phyloP scores from a whole-genome alignment of 108 stramenopile genomes.

The Cyclostephanos invisitatus region DNA sequence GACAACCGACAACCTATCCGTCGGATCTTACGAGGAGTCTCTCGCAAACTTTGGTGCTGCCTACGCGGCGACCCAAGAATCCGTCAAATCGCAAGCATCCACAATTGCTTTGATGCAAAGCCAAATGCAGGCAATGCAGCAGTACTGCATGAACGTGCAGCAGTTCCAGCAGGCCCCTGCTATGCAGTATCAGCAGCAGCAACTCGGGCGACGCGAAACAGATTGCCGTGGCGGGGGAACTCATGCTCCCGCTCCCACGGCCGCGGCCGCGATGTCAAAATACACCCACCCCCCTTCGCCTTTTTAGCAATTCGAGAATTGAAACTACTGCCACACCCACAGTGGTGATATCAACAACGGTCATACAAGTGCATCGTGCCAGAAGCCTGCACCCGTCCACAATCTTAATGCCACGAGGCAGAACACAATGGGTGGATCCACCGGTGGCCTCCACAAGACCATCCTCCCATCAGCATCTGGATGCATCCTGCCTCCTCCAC shows the following conservation, averaged over 20 bases:
- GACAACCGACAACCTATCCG: neutral
- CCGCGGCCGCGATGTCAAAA: no score
- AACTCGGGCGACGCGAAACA: neutral
- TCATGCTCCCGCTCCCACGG: neutral
- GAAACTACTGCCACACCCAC: constrained; percentile 1
- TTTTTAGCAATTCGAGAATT: neutral
- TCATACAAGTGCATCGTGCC: neutral
- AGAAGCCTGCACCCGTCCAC: neutral
- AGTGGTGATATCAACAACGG: neutral
- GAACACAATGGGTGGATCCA: neutral
- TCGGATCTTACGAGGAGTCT: neutral
- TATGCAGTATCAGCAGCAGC: no score
- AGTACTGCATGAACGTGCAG: no score
- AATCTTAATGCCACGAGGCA: neutral
- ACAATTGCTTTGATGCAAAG: neutral
- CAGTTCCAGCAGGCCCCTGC: no score
- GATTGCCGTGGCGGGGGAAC: neutral
- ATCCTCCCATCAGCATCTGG: neutral
- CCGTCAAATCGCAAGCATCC: neutral
- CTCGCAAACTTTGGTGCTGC: neutral
- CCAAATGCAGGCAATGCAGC: no score
- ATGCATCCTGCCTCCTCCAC: neutral
- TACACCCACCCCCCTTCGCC: neutral
- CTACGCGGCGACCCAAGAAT: constrained; percentile 3
- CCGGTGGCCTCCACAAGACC: neutral